phyloP scores from a whole-genome alignment of 371 early-diverging fungal genomes.

The Lichtheimia ramosa region DNA sequence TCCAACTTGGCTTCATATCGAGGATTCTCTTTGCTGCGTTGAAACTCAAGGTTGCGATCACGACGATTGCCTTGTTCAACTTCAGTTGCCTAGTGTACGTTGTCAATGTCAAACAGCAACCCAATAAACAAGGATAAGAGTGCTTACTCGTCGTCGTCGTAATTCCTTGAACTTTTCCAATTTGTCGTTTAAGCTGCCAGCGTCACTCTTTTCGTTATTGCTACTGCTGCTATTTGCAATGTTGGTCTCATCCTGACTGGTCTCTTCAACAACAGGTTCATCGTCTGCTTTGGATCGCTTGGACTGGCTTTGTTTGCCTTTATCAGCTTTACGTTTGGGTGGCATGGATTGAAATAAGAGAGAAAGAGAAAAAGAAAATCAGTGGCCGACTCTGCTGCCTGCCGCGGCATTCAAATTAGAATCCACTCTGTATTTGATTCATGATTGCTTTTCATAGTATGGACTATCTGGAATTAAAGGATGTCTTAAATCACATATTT shows the following conservation, averaged over 20 bases:
- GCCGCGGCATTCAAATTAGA: no score
- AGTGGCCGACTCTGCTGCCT: no score
- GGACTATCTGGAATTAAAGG: background rate
- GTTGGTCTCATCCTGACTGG: background rate
- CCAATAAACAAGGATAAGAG: background rate
- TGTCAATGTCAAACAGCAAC: background rate
- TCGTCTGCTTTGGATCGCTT: background rate
- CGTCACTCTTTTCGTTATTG: background rate
- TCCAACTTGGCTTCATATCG: constrained; percentile 64
- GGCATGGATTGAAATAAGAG: background rate
- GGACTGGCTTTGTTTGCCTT: background rate
- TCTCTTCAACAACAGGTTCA: background rate
- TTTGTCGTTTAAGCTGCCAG: constrained; percentile 8
- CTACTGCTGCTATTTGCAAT: background rate
- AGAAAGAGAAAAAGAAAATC: background rate
- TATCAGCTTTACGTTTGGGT: constrained; percentile 1
- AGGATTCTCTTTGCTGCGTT: constrained; percentile 72
- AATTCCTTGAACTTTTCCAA: constrained; percentile 21
- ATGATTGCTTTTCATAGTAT: background rate
- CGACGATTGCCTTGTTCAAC: constrained; percentile 73
- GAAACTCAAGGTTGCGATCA: constrained; percentile 80
- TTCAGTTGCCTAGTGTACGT: constrained; percentile 45
- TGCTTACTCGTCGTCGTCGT: constrained; percentile 23
- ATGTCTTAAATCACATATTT: background rate
- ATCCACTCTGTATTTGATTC: no score